These are phyloP conservation scores for Sphagnum tenellum DNA, from an alignment of 225 moss, liverwort and hornwort species.

Conservation along the genomic window DNA sequence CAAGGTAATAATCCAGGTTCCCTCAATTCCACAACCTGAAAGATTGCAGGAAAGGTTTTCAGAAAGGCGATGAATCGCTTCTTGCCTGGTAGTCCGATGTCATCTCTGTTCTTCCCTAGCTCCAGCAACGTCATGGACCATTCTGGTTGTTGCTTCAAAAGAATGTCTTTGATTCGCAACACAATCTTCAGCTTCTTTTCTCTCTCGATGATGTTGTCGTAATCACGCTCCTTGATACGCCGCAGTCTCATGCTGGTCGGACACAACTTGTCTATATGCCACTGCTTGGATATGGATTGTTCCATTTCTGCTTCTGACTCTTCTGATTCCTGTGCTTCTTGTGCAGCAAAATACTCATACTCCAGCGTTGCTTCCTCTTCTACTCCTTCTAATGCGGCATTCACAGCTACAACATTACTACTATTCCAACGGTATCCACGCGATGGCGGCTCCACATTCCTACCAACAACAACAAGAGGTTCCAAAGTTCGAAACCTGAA, in stretches of 20 bases:
- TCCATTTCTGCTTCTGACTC: no score
- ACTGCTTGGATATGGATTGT: slow-evolving; percentile 10
- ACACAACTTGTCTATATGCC: slow-evolving; percentile 48
- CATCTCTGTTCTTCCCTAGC: slow-evolving; percentile 61
- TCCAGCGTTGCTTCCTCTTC: no score
- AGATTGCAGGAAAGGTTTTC: slow-evolving; percentile 66
- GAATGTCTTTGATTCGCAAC: slow-evolving; percentile 59
- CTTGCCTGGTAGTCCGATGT: slow-evolving; percentile 60
- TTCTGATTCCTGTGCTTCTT: no score
- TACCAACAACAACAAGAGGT: no score
- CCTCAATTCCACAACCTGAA: slow-evolving; percentile 46
- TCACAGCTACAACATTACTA: no score
- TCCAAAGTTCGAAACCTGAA: no score
- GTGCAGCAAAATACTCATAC: no score
- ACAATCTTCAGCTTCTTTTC: slow-evolving; percentile 88
- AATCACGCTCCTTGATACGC: slow-evolving; percentile 55
- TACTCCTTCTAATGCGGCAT: no score
- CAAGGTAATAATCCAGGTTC: slow-evolving; percentile 45
- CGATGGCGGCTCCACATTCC: no score
- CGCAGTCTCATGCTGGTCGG: slow-evolving; percentile 43
- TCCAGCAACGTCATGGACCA: slow-evolving; percentile 49
- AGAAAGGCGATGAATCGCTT: slow-evolving; percentile 55
- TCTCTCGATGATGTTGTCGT: slow-evolving; percentile 72
- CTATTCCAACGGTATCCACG: no score
- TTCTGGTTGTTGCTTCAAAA: slow-evolving; percentile 59